Evolutionary conservation across 352 stramenopile genomes (phyloP).

Genomic region (Blastocystis sp.): DNA sequence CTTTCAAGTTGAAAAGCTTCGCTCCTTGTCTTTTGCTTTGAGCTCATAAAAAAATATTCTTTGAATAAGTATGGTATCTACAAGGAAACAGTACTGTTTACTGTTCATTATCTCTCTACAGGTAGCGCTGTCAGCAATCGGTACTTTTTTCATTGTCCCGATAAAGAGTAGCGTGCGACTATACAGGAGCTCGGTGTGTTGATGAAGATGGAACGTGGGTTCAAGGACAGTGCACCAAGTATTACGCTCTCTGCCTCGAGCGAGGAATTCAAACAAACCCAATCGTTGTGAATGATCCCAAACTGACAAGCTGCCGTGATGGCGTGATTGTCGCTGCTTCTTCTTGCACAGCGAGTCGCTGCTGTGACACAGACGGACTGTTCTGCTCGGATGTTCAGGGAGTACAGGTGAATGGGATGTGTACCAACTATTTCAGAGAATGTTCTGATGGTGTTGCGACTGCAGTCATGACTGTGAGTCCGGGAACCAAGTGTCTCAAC

Average conservation of each 20-base stretch:
- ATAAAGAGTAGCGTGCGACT: conserved; percentile 21
- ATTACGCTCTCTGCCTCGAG: conserved; percentile 54
- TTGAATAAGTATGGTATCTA: neutral
- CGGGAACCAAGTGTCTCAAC: conserved; percentile 55
- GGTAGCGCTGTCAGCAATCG: neutral
- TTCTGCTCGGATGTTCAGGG: conserved; percentile 19
- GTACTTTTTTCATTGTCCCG: neutral
- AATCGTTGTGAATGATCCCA: conserved; percentile 11
- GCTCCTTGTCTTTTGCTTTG: neutral
- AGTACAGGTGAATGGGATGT: neutral
- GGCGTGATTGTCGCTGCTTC: conserved; percentile 42
- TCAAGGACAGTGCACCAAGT: conserved; percentile 10
- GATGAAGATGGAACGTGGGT: conserved; percentile 15
- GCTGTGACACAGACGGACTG: neutral
- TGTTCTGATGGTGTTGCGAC: neutral
- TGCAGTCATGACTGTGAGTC: neutral
- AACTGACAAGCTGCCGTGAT: conserved; percentile 11
- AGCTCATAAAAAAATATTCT: neutral
- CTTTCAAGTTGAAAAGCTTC: neutral
- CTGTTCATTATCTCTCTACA: neutral
- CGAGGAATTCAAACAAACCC: neutral
- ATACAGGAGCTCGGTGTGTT: conserved; percentile 39
- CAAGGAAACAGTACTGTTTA: neutral
- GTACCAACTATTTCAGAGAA: conserved; percentile 41
- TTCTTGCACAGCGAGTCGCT: neutral